phyloP scores from a whole-genome alignment of 2,329 filamentous ascomycete species.

The Colletotrichum euphorbiae region DNA sequence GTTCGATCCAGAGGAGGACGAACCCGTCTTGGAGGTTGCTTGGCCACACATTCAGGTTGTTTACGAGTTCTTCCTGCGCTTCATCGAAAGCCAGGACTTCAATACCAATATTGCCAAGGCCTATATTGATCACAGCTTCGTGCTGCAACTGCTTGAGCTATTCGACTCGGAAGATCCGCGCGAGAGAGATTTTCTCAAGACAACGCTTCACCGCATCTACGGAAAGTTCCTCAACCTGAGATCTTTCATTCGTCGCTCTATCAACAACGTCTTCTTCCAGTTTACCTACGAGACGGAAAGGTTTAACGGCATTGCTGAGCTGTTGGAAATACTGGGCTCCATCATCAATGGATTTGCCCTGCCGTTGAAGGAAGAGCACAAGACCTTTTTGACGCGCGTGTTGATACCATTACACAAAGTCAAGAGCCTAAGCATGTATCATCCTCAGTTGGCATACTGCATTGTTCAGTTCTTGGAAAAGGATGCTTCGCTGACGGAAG shows the following conservation, averaged over 20 bases:
- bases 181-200: conserved; percentile 97
- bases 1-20: conserved; percentile 98
- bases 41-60: conserved; percentile 99
- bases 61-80: conserved; percentile 98
- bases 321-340: conserved; percentile 95
- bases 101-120: conserved; percentile 99
- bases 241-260: conserved; percentile 96
- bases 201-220: conserved; percentile 96
- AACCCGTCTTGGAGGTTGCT: conserved; percentile 96
- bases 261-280: conserved; percentile 99
- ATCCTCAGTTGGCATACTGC: conserved; percentile 97
- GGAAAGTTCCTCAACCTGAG: conserved; percentile 98
- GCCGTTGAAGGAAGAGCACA: conserved; percentile 97
- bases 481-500: conserved; percentile 95
- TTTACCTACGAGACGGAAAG: conserved; percentile 99
- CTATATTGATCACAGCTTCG: conserved; percentile 98
- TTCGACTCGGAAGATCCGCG: conserved; percentile 98
- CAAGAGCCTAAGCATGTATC: conserved; percentile 99
- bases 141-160: conserved; percentile 94
- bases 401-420: conserved; percentile 96
- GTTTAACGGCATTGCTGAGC: conserved; percentile 97
- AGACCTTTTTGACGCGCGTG: conserved; percentile 94
- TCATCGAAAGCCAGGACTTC: conserved; percentile 99
- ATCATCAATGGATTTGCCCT: conserved; percentile 99
- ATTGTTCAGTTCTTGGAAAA: conserved; percentile 99